These are phyloP conservation scores for Solidago caesia DNA, from an alignment of 129 eudicot genomes.

Conservation along the genomic window DNA sequence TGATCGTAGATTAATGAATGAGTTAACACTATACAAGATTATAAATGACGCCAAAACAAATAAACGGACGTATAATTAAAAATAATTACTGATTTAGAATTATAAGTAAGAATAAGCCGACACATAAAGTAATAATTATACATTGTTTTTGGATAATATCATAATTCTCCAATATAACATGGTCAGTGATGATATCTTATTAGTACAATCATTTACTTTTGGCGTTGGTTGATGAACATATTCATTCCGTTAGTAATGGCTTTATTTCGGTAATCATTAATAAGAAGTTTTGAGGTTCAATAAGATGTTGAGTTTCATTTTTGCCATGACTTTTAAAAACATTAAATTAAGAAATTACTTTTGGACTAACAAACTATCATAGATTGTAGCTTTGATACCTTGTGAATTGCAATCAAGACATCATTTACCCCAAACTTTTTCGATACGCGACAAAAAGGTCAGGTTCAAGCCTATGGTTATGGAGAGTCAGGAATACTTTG, in stretches of 20 bases:
- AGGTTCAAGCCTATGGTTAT: no score
- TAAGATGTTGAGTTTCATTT: no score
- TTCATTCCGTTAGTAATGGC: conserved; percentile 23
- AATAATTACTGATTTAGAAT: neutral
- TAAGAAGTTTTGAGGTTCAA: neutral
- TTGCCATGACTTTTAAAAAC: no score
- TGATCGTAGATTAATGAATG: neutral
- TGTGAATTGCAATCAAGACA: no score
- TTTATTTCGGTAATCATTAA: conserved; percentile 15
- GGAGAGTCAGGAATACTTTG: no score
- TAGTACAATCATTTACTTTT: conserved; percentile 14
- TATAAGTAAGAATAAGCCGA: neutral
- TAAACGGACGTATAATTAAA: neutral
- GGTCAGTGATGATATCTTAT: conserved; percentile 23
- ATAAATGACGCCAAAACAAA: neutral
- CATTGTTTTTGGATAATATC: neutral
- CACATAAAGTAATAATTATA: conserved; percentile 10
- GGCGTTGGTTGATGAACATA: conserved; percentile 9
- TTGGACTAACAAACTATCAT: no score
- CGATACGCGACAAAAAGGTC: no score
- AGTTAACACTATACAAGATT: neutral
- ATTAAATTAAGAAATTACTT: no score
- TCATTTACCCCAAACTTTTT: no score
- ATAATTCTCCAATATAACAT: conserved; percentile 13
- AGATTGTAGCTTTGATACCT: no score